Conservation (phyloP, 768 basidiomycete species). For the Auricularia sp. region DNA sequence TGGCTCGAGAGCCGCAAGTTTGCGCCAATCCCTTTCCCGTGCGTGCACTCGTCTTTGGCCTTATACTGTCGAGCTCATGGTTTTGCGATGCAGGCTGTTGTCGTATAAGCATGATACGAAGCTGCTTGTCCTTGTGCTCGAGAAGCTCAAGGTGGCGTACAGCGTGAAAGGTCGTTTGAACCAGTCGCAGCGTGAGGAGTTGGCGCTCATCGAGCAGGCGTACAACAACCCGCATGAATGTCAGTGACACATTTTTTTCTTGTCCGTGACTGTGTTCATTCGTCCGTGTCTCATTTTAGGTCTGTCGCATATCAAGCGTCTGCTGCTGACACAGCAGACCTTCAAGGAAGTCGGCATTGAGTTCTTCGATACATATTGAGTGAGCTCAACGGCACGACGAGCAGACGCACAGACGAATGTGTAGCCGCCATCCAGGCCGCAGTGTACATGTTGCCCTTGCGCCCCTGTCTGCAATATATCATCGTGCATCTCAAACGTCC, state of each 20-base stretch:
- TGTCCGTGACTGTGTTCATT: not conserved
- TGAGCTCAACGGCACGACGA: too few species aligned
- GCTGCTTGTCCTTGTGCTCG: constrained; percentile 87
- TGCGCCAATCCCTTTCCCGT: constrained; percentile 98
- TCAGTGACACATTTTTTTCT: constrained; percentile 14
- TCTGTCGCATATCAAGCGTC: constrained; percentile 93
- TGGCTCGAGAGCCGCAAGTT: constrained; percentile 98
- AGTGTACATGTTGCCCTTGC: constrained; percentile 62
- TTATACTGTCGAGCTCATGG: not conserved
- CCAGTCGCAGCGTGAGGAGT: constrained; percentile 94
- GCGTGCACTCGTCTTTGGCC: constrained; percentile 17
- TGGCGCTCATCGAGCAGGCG: constrained; percentile 96
- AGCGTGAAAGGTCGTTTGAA: constrained; percentile 95
- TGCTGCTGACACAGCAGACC: constrained; percentile 91
- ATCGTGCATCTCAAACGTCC: too few species aligned
- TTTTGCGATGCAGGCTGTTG: constrained; percentile 47
- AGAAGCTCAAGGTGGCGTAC: constrained; percentile 98
- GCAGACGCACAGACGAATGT: constrained; percentile 62
- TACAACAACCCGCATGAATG: constrained; percentile 99
- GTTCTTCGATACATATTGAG: constrained; percentile 81
- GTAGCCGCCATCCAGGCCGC: constrained; percentile 65
- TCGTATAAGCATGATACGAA: constrained; percentile 99
- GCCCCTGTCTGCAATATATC: constrained; percentile 29
- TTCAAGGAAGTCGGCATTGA: constrained; percentile 98
- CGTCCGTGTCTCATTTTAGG: constrained; percentile 25